Percentiles rank a stretch among this genome's conserved stretches.
phyloP scores from a whole-genome alignment of 2,329 filamentous ascomycete species.

The Grosmannia serpens region DNA sequence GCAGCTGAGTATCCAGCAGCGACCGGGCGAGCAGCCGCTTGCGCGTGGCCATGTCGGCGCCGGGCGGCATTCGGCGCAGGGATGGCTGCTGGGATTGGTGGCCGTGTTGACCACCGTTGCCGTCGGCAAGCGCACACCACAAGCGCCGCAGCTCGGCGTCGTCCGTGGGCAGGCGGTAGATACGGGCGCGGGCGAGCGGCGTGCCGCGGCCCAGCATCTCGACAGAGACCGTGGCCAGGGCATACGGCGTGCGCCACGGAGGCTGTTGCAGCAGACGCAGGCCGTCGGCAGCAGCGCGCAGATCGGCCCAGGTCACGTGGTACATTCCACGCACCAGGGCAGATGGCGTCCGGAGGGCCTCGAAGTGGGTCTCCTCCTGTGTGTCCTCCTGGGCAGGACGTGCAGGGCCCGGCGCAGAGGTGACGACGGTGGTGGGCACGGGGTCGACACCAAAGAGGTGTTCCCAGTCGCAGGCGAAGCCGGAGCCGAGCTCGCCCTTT shows the following conservation, averaged over 20 bases:
- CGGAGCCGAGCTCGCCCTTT: conserved; percentile 67
- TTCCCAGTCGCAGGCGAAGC: conserved; percentile 78
- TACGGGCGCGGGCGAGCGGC: conserved; percentile 59
- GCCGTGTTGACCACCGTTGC: not conserved
- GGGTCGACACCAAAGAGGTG: conserved; percentile 37
- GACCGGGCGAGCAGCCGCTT: conserved; percentile 35
- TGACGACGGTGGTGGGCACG: conserved; percentile 1
- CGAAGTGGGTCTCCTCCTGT: conserved; percentile 6
- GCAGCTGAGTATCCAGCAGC: conserved; percentile 28
- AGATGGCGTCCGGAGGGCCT: not conserved
- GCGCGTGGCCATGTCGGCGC: conserved; percentile 24
- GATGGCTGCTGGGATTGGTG: conserved; percentile 5
- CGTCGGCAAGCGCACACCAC: conserved; percentile 49
- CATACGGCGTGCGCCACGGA: conserved; percentile 11
- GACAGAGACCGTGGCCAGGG: conserved; percentile 51
- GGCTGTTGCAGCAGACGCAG: conserved; percentile 14
- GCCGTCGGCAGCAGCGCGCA: conserved; percentile 18
- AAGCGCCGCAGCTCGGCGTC: conserved; percentile 42
- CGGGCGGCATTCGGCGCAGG: conserved; percentile 12
- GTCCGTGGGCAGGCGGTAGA: conserved; percentile 67
- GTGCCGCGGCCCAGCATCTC: conserved; percentile 59
- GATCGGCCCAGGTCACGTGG: conserved; percentile 9
- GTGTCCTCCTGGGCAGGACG: too few relatives aligned
- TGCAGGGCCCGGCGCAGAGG: too few relatives aligned
- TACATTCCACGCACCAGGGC: conserved; percentile 7